A percentile compares a stretch with the other conserved stretches of the same genome.
Conservation (phyloP, 1,284 basidiomycete species). For the Cryptococcus floricola region DNA sequence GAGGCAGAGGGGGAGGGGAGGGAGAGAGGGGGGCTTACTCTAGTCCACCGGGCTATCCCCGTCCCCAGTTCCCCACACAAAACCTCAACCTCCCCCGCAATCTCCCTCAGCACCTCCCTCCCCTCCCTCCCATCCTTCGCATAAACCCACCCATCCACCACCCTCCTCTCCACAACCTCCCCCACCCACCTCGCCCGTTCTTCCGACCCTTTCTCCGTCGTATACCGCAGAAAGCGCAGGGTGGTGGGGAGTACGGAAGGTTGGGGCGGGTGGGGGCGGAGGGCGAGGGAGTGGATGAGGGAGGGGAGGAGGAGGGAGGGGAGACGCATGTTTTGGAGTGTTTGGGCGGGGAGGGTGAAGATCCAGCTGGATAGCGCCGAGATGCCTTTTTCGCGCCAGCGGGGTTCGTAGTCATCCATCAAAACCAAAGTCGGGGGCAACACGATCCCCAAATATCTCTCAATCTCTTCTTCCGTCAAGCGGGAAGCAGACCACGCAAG, state of each 20-base stretch:
- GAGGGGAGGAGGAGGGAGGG: constrained; percentile 40
- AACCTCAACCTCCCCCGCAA: constrained; percentile 32
- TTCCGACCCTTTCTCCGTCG: constrained; percentile 11
- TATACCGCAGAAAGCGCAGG: constrained; percentile 14
- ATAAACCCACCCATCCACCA: constrained; percentile 42
- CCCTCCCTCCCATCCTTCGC: constrained; percentile 37
- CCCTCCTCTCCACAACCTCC: constrained; percentile 40
- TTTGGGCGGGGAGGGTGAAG: constrained; percentile 16
- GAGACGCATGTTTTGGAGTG: constrained; percentile 41
- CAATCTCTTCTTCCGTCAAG: constrained; percentile 18
- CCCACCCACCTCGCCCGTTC: constrained; percentile 28
- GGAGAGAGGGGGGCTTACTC: constrained; percentile 22
- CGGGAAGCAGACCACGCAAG: constrained; percentile 21
- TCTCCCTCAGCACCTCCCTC: constrained; percentile 25
- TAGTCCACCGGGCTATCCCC: constrained; percentile 45
- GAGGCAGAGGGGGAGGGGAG: not conserved
- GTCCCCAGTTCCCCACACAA: constrained; percentile 31
- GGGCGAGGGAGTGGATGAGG: constrained; percentile 39
- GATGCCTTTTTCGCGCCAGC: constrained; percentile 37
- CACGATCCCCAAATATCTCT: constrained; percentile 36
- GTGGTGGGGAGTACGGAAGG: constrained; percentile 28
- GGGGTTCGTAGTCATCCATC: constrained; percentile 48
- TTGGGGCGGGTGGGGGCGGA: constrained; percentile 38
- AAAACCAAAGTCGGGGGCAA: constrained; percentile 46
- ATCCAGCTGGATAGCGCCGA: constrained; percentile 33